Base-by-base conservation (phyloP, 192 early-diverging fungal genomes). In the Backusella westeae region DNA sequence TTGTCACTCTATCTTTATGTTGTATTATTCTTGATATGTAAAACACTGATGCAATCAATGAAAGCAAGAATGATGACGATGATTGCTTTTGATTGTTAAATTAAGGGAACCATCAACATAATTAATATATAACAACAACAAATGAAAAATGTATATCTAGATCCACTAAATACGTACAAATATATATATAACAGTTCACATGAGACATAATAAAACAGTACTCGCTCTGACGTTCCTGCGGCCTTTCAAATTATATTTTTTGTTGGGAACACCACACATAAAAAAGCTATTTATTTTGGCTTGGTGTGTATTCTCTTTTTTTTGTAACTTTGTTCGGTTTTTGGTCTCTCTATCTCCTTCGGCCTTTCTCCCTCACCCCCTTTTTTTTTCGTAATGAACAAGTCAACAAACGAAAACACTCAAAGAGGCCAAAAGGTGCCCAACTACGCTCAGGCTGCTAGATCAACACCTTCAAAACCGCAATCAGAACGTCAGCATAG, bases 101-200 rank as follows among this genome's bases (percentile, higher is more conserved):
- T 63, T 17, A 26, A n/a, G 23, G 9, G 6, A 8, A 9, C 0
- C 3, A 26, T 56, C 9, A 21, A 21, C n/a, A n/a, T 21, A n/a
- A 21, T 56, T n/a, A 56, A 44, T 4, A 17, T 21, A 56, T 23
- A 23, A 56, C 21, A 21, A 56, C 21, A 21, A 56, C n/a, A 56
- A 56, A 9, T 9, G 19, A 56, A 8, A 56, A 63, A 63, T 63
- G 21, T 63, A 23, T 3, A 26, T 32, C 32, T 12, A 63, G 21
- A 56, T 56, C 17, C 21, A 8, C 32, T 32, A 32, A 32, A 32
- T 32, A 32, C 32, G 32, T 32, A 5, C 19, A 52, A 52, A 52
- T 53, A n/a, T 21, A n/a, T 21, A 21, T 53, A 10, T 23, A 26
- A 10, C 53, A 29, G 56, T 14, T 63, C 56, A 56, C 85, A 85